Conservation (phyloP, 2,329 filamentous ascomycete species). For the Monosporascus cannonballus region DNA sequence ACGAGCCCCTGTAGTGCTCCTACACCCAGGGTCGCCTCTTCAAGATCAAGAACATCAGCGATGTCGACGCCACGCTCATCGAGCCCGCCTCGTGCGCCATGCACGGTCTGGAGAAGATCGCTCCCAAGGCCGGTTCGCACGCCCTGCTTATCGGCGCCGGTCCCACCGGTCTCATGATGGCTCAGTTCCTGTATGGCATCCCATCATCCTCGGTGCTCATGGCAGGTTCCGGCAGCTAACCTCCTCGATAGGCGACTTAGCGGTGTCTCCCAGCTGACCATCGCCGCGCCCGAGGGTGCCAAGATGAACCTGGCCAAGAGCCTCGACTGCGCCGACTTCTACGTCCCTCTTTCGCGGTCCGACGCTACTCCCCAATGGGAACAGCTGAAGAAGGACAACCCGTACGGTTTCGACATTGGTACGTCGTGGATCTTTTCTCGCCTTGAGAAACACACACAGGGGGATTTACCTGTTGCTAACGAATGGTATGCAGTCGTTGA, state of each 20-base stretch:
- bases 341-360: constrained; percentile 47
- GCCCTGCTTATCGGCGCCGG: constrained; percentile 63
- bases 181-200: constrained; percentile 22
- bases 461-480: constrained; percentile 4
- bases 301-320: constrained; percentile 65
- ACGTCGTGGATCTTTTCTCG: constrained; percentile 11
- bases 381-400: constrained; percentile 57
- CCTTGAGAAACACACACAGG: background rate
- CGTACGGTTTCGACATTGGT: constrained; percentile 67
- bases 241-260: constrained; percentile 37
- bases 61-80: constrained; percentile 64
- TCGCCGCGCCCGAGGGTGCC: constrained; percentile 61
- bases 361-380: constrained; percentile 54
- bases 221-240: background rate
- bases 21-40: constrained; percentile 52
- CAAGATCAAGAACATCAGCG: constrained; percentile 58
- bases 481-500: constrained; percentile 46
- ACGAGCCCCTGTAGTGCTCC: constrained; percentile 26
- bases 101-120: constrained; percentile 64
- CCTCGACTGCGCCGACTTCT: constrained; percentile 47
- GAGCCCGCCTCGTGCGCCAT: constrained; percentile 68
- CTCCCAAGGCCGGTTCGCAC: constrained; percentile 57
- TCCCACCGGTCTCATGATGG: constrained; percentile 54
- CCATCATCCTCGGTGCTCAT: background rate
- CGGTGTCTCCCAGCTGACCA: constrained; percentile 62